Conservation (phyloP, 257 asterid genomes). For the Handroanthus guayacan region DNA sequence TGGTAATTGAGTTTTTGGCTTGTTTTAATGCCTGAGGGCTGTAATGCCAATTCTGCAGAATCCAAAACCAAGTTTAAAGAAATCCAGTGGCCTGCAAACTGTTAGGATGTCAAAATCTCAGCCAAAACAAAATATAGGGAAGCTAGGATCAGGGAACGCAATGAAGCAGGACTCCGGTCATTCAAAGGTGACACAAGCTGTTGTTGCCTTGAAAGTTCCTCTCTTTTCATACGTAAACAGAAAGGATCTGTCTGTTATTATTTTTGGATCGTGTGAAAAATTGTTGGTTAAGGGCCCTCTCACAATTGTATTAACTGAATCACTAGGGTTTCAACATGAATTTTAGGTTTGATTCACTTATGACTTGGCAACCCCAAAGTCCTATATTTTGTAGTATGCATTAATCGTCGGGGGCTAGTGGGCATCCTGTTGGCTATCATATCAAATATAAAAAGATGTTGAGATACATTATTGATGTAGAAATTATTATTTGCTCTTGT, state of each 20-base stretch:
- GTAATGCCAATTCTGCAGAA: conserved; percentile 49
- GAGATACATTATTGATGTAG: neutral
- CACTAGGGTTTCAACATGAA: neutral
- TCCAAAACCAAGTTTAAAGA: conserved; percentile 55
- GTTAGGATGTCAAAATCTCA: conserved; percentile 53
- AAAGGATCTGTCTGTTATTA: conserved; percentile 13
- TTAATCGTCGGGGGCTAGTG: neutral
- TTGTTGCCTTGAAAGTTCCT: conserved; percentile 29
- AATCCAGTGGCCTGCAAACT: conserved; percentile 50
- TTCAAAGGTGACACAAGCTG: conserved; percentile 58
- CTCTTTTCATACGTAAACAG: neutral
- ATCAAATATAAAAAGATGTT: neutral
- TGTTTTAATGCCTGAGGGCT: conserved; percentile 26
- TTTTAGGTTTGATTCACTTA: conserved; percentile 24
- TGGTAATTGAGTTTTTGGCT: conserved; percentile 21
- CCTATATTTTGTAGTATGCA: neutral
- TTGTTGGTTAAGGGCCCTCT: neutral
- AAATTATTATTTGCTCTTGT: neutral
- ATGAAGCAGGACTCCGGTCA: conserved; percentile 55
- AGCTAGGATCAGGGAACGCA: conserved; percentile 54
- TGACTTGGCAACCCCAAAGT: conserved; percentile 27
- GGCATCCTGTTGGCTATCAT: neutral
- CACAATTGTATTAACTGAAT: neutral
- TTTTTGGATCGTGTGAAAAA: conserved; percentile 9
- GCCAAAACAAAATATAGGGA: conserved; percentile 60